Base-by-base conservation (phyloP, 257 asterid genomes). In the Misopates orontium region DNA sequence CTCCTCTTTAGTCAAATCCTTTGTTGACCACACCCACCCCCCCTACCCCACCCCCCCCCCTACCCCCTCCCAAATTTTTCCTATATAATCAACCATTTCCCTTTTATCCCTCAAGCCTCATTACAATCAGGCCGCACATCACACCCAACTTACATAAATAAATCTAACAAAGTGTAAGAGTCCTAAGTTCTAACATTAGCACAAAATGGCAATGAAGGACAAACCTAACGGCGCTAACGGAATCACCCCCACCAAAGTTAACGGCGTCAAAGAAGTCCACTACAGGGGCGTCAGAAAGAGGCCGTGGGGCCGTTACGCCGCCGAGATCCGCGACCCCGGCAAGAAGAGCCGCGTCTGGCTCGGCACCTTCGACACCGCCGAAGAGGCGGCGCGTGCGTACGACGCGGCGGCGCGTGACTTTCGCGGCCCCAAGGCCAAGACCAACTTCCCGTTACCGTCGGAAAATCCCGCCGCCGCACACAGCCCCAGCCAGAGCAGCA, bases 251-350 rank as follows among this genome's bases (percentile, higher is more conserved):
- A 25, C 61, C 56, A 82, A 79, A 42, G 62, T 18, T 20, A 74
- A 42, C 70, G 91, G 69, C 61, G 77, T 68, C 1, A 82, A 82
- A 68, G 96, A 91, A 73, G 78, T 77, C n/a, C 96, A 82, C 73
- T 91, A 56, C 80, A 16, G 98, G 13, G 98, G 98, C 22, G 98
- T 91, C 8, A 51, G 98, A 62, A 91, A 91, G 94, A 74, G 98
- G 83, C 98, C 98, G 0, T 91, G 97, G 97, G 97, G 97, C n/a
- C 93, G 97, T 4, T 91, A 86, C 78, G 97, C 97, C 48, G 96
- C 97, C 56, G 97, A 90, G 74, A 90, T 90, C 79, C 92, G 97
- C 0, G 97, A 90, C 75, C 96, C 97, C 1, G 87, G 95, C 21
- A 91, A 87, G 85, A 87, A 87, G 42, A 85, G 83, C 68, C 84